Evolutionary conservation across 441 rosid genomes (phyloP).

Genomic region (Brassica balearica): DNA sequence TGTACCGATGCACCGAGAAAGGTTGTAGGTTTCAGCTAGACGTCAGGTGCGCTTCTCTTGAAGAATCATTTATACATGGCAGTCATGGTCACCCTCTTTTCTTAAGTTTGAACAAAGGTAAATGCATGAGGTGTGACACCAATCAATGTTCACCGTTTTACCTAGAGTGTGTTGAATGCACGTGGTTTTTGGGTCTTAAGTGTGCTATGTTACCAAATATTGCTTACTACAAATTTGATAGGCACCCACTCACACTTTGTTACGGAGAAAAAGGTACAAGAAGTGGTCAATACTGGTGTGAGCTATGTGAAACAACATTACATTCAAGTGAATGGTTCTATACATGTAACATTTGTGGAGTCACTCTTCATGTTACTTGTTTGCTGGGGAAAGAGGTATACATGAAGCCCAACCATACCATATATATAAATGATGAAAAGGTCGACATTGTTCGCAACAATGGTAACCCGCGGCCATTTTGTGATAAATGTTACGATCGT

Average conservation of each 20-base stretch:
- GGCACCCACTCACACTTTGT: slow-evolving; percentile 4
- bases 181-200: slow-evolving; percentile 1
- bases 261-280: background rate
- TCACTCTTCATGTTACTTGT: slow-evolving; percentile 21
- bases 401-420: slow-evolving; percentile 1
- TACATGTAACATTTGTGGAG: background rate
- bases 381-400: background rate
- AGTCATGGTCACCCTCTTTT: background rate
- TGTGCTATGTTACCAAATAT: background rate
- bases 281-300: slow-evolving; percentile 14
- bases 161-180: background rate
- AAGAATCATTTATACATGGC: background rate
- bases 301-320: background rate
- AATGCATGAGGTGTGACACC: background rate
- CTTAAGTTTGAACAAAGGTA: slow-evolving; percentile 3
- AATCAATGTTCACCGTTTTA: slow-evolving; percentile 7
- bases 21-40: background rate
- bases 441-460: background rate
- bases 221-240: slow-evolving; percentile 9
- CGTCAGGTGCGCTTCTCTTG: background rate
- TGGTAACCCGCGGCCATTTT: background rate
- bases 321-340: slow-evolving; percentile 14
- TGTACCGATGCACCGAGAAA: background rate
- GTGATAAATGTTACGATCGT: background rate
- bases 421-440: background rate